Base-by-base conservation (phyloP, 352 stramenopile genomes). In the Phytophthora sp. region DNA sequence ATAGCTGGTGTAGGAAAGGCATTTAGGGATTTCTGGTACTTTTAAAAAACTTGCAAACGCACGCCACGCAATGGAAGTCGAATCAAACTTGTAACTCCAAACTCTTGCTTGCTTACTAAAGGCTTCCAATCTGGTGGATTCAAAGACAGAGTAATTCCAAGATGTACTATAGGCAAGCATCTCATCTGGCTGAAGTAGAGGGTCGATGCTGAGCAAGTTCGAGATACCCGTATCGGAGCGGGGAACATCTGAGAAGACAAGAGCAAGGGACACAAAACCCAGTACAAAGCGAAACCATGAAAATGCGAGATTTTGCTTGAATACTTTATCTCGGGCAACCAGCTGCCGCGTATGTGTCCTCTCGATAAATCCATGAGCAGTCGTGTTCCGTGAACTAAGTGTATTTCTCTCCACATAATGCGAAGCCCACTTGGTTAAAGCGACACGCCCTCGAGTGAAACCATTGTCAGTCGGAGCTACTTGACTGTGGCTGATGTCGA, bases 71-170 rank as follows among this genome's bases (percentile, higher is more conserved):
- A 72, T 56, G 0, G 62, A 73, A 11, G 62, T 73, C 8, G 62
- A 69, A 31, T 76, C 67, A 13, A 62, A 73, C 37, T 76, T 76
- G 62, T 76, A 76, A 46, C 30, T 66, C 67, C 62, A 73, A 0
- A 72, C 42, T 2, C 54, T 44, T 5, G 39, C 46, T 0, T 37
- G 58, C 4, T 13, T 12, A 12, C 30, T 56, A 17, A 2, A 15
- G 10, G 52, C 39, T n/a, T 69, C 50, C 4, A 12, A 13, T 18
- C 45, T 61, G 3, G 49, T 66, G 18, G 37, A 13, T 15, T 34
- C 38, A 41, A 66, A 55, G 12, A 66, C 58, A 1, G 58, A 55
- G 28, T 66, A 51, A 28, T 56, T 66, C 58, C 58, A 66, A 0
- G 58, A 52, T 23, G 58, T 54, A 13, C 49, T 42, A 20, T 56